phyloP scores from a whole-genome alignment of 768 basidiomycete species.

The Amanita fuliginea region DNA sequence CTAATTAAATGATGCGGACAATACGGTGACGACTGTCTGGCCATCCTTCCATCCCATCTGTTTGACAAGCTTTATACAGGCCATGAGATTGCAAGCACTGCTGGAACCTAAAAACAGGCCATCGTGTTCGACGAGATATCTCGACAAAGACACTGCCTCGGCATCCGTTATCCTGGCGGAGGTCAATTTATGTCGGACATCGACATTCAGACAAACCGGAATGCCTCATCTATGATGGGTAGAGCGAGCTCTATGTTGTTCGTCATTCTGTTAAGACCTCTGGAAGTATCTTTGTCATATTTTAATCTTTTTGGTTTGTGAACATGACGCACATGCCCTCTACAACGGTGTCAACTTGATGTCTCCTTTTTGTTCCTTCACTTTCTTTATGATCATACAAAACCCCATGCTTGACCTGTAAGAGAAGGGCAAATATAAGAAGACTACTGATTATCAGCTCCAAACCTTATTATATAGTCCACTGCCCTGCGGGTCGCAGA shows the following conservation, averaged over 20 bases:
- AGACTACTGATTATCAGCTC: not conserved
- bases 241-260: conserved; percentile 82
- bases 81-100: conserved; percentile 93
- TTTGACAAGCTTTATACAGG: conserved; percentile 72
- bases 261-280: conserved; percentile 90
- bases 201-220: conserved; percentile 39
- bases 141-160: conserved; percentile 94
- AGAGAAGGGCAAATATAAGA: not conserved
- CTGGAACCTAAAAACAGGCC: conserved; percentile 94
- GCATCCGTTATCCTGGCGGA: conserved; percentile 72
- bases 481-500: conserved; percentile 90
- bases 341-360: conserved; percentile 95
- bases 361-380: conserved; percentile 86
- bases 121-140: conserved; percentile 82
- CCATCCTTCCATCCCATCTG: conserved; percentile 59
- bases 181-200: not conserved
- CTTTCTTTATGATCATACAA: conserved; percentile 92
- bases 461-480: conserved; percentile 88
- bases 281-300: conserved; percentile 16
- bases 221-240: conserved; percentile 81
- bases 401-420: conserved; percentile 77
- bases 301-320: not conserved
- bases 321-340: conserved; percentile 60
- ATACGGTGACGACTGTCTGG: conserved; percentile 71
- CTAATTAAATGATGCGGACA: conserved; percentile 37